Conservation (phyloP, 192 early-diverging fungal genomes). For the Lobosporangium transversale region DNA sequence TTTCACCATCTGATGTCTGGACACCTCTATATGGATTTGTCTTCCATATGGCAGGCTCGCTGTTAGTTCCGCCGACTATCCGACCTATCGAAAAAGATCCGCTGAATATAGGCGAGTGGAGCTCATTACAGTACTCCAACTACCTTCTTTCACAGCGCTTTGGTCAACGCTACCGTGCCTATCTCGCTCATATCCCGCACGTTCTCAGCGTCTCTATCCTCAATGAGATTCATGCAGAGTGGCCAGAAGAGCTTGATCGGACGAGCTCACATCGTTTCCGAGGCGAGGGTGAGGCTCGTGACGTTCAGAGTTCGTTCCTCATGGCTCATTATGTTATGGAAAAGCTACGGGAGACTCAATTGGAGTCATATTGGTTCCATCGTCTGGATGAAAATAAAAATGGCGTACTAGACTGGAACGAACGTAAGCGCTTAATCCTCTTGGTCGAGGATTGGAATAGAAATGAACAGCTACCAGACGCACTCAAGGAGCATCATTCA, state of each 20-base stretch:
- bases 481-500: neutral
- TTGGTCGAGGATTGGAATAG: slow-evolving; percentile 16
- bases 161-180: slow-evolving; percentile 49
- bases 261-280: slow-evolving; percentile 53
- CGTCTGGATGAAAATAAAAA: slow-evolving; percentile 51
- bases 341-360: slow-evolving; percentile 49
- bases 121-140: slow-evolving; percentile 52
- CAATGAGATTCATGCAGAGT: slow-evolving; percentile 38
- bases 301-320: slow-evolving; percentile 52
- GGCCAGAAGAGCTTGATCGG: slow-evolving; percentile 34
- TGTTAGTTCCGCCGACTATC: slow-evolving; percentile 28
- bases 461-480: neutral
- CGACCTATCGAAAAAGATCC: slow-evolving; percentile 19
- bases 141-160: slow-evolving; percentile 50
- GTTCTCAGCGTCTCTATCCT: slow-evolving; percentile 52
- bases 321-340: slow-evolving; percentile 57
- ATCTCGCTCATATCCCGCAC: slow-evolving; percentile 50
- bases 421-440: slow-evolving; percentile 33
- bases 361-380: slow-evolving; percentile 47
- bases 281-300: slow-evolving; percentile 36
- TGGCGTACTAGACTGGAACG: slow-evolving; percentile 28
- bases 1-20: slow-evolving; percentile 49
- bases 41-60: slow-evolving; percentile 46
- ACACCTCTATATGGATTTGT: slow-evolving; percentile 54
- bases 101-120: slow-evolving; percentile 50